phyloP scores from a whole-genome alignment of 306 rosid species.

The Spatholobus suberectus region DNA sequence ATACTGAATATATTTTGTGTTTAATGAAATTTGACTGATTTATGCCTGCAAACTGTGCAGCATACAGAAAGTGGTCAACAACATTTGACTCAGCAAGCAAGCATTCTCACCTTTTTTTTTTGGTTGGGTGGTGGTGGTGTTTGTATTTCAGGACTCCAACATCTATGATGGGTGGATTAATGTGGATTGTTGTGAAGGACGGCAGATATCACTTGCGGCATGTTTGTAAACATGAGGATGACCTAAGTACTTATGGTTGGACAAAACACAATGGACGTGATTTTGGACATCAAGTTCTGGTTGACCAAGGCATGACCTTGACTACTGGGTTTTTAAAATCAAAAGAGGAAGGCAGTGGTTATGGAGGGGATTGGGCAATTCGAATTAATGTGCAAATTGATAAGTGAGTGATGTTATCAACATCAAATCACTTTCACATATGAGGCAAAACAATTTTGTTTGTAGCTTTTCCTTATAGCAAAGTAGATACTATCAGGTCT shows the following conservation, averaged over 20 bases:
- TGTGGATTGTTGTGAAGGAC: slow-evolving; percentile 90
- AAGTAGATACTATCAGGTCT: not conserved
- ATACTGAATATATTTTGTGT: not conserved
- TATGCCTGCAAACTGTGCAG: slow-evolving; percentile 12
- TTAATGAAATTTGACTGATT: slow-evolving; percentile 20
- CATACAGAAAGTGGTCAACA: not conserved
- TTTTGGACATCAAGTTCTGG: slow-evolving; percentile 80
- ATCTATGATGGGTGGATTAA: slow-evolving; percentile 88
- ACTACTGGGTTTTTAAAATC: slow-evolving; percentile 80
- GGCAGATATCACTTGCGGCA: slow-evolving; percentile 57
- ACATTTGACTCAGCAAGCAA: not conserved
- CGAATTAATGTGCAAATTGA: slow-evolving; percentile 61
- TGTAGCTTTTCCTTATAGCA: slow-evolving; percentile 9
- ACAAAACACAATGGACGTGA: slow-evolving; percentile 80
- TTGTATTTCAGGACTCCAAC: slow-evolving; percentile 71
- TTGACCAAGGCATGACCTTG: slow-evolving; percentile 72
- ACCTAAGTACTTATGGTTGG: slow-evolving; percentile 84
- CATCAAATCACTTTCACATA: not conserved
- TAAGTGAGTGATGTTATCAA: slow-evolving; percentile 55
- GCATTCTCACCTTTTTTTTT: not conserved
- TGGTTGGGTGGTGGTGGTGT: not conserved
- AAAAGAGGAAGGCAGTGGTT: slow-evolving; percentile 76
- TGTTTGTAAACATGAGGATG: slow-evolving; percentile 80
- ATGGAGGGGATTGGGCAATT: slow-evolving; percentile 95
- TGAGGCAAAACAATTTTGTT: slow-evolving; percentile 6